A percentile compares a stretch with the other conserved stretches of the same genome.
Conservation (phyloP, 2,329 filamentous ascomycete genomes). For the Myrmaecium sp. region DNA sequence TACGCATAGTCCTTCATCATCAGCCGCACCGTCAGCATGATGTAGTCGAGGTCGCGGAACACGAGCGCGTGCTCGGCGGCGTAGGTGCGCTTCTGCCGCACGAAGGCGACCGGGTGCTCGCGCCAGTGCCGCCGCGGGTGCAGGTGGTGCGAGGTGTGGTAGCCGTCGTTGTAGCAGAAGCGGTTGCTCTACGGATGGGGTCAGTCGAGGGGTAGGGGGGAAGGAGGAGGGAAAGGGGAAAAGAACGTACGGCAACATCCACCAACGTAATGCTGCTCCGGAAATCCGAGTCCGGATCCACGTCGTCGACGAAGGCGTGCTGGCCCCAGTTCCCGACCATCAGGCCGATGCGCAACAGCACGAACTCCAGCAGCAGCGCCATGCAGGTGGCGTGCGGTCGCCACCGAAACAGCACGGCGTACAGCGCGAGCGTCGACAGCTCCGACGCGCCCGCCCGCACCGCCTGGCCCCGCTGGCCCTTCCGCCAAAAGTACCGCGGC, state of each 20-base stretch:
- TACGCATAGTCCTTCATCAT: constrained; percentile 54
- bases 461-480: constrained; percentile 38
- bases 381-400: constrained; percentile 43
- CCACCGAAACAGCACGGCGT: constrained; percentile 6
- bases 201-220: constrained; percentile 1
- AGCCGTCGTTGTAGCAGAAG: constrained; percentile 69
- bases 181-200: constrained; percentile 48
- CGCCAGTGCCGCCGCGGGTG: constrained; percentile 69
- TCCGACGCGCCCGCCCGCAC: constrained; percentile 45
- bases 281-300: constrained; percentile 61
- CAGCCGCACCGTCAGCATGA: constrained; percentile 55
- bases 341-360: constrained; percentile 49
- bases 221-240: constrained; percentile 2
- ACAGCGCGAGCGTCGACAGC: constrained; percentile 25
- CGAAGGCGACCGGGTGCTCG: constrained; percentile 58
- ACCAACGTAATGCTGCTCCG: constrained; percentile 65
- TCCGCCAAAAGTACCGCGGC: constrained; percentile 54
- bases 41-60: constrained; percentile 67
- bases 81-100: constrained; percentile 52
- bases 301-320: constrained; percentile 62
- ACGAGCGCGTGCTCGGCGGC: constrained; percentile 51
- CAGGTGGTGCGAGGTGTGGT: constrained; percentile 66
- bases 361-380: constrained; percentile 48
- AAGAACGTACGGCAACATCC: constrained; percentile 50
- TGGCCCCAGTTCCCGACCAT: constrained; percentile 81